Evolutionary conservation across 1,284 basidiomycete genomes (phyloP).

Genomic region (Baeospora myosura): DNA sequence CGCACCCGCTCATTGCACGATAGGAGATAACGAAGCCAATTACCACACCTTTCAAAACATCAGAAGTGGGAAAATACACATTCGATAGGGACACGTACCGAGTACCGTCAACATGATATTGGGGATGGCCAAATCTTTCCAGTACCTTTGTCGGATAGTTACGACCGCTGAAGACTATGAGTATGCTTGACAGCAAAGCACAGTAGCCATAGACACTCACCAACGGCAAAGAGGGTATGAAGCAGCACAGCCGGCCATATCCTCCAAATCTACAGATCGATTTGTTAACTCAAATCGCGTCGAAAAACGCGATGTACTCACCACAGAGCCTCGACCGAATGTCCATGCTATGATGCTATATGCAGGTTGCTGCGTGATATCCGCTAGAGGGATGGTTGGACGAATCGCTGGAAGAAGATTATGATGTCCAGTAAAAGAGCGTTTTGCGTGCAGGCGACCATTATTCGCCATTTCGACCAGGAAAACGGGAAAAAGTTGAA

Average conservation of each 20-base stretch:
- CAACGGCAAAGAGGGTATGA: constrained; percentile 50
- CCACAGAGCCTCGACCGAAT: constrained; percentile 55
- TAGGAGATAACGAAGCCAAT: constrained; percentile 69
- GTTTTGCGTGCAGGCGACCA: background rate
- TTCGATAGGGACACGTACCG: constrained; percentile 27
- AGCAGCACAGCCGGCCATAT: constrained; percentile 63
- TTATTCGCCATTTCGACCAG: background rate
- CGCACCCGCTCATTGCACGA: constrained; percentile 50
- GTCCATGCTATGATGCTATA: constrained; percentile 44
- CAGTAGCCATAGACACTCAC: constrained; percentile 14
- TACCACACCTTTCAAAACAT: constrained; percentile 43
- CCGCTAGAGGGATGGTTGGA: background rate
- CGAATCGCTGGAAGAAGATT: background rate
- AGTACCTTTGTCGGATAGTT: constrained; percentile 21
- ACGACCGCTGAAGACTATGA: constrained; percentile 17
- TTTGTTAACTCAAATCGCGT: too few relatives aligned
- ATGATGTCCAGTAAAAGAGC: constrained; percentile 4
- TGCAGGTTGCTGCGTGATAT: constrained; percentile 4
- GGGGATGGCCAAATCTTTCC: constrained; percentile 38
- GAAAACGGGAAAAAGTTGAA: background rate
- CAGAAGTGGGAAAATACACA: background rate
- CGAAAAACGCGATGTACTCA: constrained; percentile 14
- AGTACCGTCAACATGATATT: constrained; percentile 56
- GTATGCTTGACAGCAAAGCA: background rate
- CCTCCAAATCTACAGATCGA: constrained; percentile 46